Conservation (phyloP, 1,284 basidiomycete species). For the Acaromyces ingoldii region DNA sequence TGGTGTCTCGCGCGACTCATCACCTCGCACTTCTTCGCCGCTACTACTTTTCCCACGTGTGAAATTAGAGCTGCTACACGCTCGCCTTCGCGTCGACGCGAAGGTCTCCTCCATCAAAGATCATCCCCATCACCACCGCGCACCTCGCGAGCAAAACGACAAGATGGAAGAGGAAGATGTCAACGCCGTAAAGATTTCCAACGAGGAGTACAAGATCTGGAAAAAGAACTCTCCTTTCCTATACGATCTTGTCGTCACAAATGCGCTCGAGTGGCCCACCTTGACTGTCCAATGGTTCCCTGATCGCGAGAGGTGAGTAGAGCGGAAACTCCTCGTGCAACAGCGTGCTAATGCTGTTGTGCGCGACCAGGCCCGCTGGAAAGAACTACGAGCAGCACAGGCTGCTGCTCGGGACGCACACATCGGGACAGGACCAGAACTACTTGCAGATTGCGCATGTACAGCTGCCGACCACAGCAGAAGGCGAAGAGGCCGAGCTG, state of each 20-base stretch:
- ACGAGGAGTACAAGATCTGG: constrained; percentile 31
- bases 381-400: constrained; percentile 90
- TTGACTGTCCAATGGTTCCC: constrained; percentile 99
- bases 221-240: constrained; percentile 62
- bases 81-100: too few species aligned
- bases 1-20: too few species aligned
- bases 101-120: too few species aligned
- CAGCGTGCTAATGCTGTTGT: neutral
- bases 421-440: constrained; percentile 88
- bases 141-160: neutral
- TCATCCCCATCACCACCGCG: neutral
- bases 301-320: constrained; percentile 65
- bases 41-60: too few species aligned
- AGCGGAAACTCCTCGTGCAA: neutral
- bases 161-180: constrained; percentile 2
- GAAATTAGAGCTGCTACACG: too few species aligned
- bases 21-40: too few species aligned
- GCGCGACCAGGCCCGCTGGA: constrained; percentile 63
- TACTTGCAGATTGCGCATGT: constrained; percentile 90
- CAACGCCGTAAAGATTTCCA: constrained; percentile 3
- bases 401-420: constrained; percentile 93
- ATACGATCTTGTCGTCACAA: constrained; percentile 94
- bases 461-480: constrained; percentile 69
- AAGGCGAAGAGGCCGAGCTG: constrained; percentile 58
- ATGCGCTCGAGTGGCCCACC: constrained; percentile 96